Percentiles rank a stretch among this genome's conserved stretches.
phyloP scores from a whole-genome alignment of 2,329 filamentous ascomycete genomes.

The Exophiala viscosa region DNA sequence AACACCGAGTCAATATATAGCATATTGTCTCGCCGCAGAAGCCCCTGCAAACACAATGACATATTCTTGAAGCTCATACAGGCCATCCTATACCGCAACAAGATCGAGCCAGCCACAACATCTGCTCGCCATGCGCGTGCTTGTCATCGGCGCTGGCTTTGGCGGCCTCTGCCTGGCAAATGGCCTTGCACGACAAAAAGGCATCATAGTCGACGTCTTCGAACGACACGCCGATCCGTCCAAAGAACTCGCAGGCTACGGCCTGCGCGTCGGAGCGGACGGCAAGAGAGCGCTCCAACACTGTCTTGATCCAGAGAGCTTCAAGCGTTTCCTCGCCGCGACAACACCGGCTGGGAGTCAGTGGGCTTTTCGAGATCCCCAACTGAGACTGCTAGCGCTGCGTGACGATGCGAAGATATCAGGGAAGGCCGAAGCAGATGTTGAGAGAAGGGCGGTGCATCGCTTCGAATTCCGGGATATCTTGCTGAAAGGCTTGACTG shows the following conservation, averaged over 20 bases:
- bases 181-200: constrained; percentile 31
- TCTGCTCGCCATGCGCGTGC: constrained; percentile 1
- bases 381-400: neutral
- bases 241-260: constrained; percentile 36
- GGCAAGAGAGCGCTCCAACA: constrained; percentile 25
- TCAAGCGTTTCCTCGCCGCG: constrained; percentile 15
- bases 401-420: constrained; percentile 6
- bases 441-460: constrained; percentile 29
- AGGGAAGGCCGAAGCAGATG: constrained; percentile 4
- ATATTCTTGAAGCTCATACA: too few relatives aligned
- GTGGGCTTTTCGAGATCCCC: constrained; percentile 6
- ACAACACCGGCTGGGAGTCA: constrained; percentile 10
- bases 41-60: too few relatives aligned
- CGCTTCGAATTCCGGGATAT: constrained; percentile 35
- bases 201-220: constrained; percentile 34
- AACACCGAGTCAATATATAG: too few relatives aligned
- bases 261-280: constrained; percentile 30
- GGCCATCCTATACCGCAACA: too few relatives aligned
- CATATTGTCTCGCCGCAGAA: too few relatives aligned
- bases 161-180: constrained; percentile 36
- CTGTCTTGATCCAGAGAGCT: constrained; percentile 21
- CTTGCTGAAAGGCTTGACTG: constrained; percentile 31
- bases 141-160: constrained; percentile 37
- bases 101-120: neutral
- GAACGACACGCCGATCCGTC: constrained; percentile 31